Percentiles rank a stretch among this genome's conserved stretches.
These are phyloP conservation scores for Leptomonas pyrrhocoris DNA, from an alignment of 208 protist species.

Conservation along the genomic window DNA sequence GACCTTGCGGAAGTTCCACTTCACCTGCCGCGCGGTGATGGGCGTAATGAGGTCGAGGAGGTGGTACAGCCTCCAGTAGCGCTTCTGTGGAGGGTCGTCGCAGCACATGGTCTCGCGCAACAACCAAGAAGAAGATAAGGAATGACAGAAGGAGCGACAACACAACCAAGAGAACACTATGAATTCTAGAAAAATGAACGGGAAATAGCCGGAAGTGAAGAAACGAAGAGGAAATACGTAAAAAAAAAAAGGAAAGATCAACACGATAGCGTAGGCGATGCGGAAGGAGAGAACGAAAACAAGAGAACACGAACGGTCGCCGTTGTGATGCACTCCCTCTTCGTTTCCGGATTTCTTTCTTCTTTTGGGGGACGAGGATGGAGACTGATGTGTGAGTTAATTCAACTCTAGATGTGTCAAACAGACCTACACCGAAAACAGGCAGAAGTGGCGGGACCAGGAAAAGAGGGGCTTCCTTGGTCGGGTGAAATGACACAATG, in stretches of 20 bases:
- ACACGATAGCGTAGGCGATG: background rate
- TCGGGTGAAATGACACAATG: no score
- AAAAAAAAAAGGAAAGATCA: conserved; percentile 2
- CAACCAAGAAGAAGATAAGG: conserved; percentile 9
- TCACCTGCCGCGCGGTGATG: conserved; percentile 75
- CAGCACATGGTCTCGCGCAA: conserved; percentile 27
- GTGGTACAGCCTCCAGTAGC: conserved; percentile 87
- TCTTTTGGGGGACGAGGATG: background rate
- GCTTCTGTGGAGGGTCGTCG: conserved; percentile 40
- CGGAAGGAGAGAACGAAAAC: background rate
- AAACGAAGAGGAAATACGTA: background rate
- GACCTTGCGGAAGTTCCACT: conserved; percentile 86
- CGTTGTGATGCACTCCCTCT: no score
- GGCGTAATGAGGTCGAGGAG: conserved; percentile 77
- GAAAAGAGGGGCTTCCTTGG: no score
- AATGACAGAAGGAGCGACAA: conserved; percentile 6
- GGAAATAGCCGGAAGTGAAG: conserved; percentile 1
- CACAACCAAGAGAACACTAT: background rate
- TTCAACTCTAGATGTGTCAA: no score
- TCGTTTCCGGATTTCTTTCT: background rate
- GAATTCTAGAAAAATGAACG: background rate
- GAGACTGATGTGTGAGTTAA: no score
- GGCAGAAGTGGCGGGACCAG: no score
- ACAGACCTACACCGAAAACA: no score
- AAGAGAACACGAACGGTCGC: no score